Evolutionary conservation across 2,329 filamentous ascomycete genomes (phyloP), one percentile per base, ranked within the genome.

Genomic region (Juglanconis oblonga): DNA sequence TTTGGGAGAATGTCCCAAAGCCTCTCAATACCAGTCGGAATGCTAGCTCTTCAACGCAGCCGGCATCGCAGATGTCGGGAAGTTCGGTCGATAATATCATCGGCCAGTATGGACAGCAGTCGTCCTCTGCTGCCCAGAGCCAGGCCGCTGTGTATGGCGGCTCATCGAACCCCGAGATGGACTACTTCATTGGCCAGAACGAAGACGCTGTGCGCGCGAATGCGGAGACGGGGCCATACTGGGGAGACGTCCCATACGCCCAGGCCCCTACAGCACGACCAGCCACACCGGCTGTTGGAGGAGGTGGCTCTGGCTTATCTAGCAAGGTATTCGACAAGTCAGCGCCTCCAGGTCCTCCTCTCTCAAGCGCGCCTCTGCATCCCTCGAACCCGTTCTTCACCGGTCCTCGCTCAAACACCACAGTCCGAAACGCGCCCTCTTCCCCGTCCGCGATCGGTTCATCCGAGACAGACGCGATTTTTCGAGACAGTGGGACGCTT

Each of bases 61-160:
- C 52, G 52, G 48, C 64, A 29, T 57, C 65, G 1, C 64, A 68
- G 17, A 65, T 58, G 4, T 69, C 69, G 4, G 67, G 61, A 24
- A 74, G 67, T 48, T 74, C 71, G 0, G 69, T 74, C 3, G 70
- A 71, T 17, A 67, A 65, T 13, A 71, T 75, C 11, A 68, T 73
- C 55, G 67, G 66, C 2, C 68, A 73, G 51, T 72, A 74, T 60
- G 62, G 67, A 6, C 57, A 62, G 29, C 54, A n/a, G 31, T 36
- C 10, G 24, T 56, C 5, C 59, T 64, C 5, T 53, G 61, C 8
- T 52, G 59, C n/a, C 52, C 63, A n/a, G 35, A 47, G 10, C 29
- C 35, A 31, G n/a, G 29, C 35, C 14, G 14, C 33, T 24, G 17
- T 44, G n/a, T 13, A 8, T 36, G 32, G 10, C n/a, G n/a, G 14